These are phyloP conservation scores for Chrysosporium keratinophilum DNA, from an alignment of 2,329 filamentous ascomycete species.

Conservation along the genomic window DNA sequence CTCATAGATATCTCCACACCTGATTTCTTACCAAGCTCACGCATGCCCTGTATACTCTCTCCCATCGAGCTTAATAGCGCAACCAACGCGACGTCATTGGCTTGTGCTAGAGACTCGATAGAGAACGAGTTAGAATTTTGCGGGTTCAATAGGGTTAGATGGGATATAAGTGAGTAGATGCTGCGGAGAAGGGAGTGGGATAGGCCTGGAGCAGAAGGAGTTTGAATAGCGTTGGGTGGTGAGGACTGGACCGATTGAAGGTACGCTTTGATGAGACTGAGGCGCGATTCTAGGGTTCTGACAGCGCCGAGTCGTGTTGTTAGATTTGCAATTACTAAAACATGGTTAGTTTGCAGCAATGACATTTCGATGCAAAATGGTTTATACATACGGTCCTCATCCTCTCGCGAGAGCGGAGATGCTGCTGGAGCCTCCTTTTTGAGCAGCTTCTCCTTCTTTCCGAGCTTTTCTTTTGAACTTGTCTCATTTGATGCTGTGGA, in stretches of 20 bases:
- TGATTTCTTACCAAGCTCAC: conserved; percentile 67
- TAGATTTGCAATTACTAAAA: conserved; percentile 52
- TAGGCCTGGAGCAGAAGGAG: conserved; percentile 26
- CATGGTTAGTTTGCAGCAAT: conserved; percentile 5
- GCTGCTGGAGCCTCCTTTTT: conserved; percentile 20
- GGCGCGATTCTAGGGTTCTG: conserved; percentile 76
- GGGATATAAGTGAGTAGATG: conserved; percentile 73
- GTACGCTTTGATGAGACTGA: conserved; percentile 64
- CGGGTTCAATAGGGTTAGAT: conserved; percentile 71
- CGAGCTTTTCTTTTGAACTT: conserved; percentile 20
- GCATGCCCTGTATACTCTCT: conserved; percentile 58
- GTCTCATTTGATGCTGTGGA: conserved; percentile 13
- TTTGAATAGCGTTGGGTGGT: conserved; percentile 39
- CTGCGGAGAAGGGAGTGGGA: conserved; percentile 70
- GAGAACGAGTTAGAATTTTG: conserved; percentile 55
- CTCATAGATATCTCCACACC: conserved; percentile 43
- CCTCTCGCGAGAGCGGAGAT: conserved; percentile 45
- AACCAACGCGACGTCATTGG: conserved; percentile 74
- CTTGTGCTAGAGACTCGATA: conserved; percentile 62
- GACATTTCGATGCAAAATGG: not conserved
- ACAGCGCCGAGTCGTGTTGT: conserved; percentile 86
- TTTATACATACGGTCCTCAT: conserved; percentile 48
- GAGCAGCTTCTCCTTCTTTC: conserved; percentile 22
- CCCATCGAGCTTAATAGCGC: conserved; percentile 66
- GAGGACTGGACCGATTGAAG: conserved; percentile 60